Conservation (phyloP, 1,139 yeast genomes). For the Saccharomyces hybrid region DNA sequence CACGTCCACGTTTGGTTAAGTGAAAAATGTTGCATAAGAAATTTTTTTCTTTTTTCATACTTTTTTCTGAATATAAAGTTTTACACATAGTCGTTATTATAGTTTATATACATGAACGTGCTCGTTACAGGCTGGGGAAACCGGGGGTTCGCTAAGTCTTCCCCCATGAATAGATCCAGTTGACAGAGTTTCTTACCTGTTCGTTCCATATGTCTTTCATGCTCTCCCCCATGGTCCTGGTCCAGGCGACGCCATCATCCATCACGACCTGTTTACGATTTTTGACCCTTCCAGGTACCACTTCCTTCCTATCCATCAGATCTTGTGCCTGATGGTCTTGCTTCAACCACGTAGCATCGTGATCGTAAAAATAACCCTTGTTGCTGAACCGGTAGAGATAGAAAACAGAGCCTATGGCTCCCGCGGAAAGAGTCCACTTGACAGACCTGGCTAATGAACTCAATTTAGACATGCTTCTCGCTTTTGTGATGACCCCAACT, state of each 20-base stretch:
- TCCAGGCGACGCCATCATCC: slow-evolving; percentile 8
- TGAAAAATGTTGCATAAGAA: neutral
- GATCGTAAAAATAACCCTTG: slow-evolving; percentile 22
- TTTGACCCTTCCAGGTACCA: neutral
- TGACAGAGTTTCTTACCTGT: slow-evolving; percentile 22
- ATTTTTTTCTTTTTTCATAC: neutral
- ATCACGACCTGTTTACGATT: slow-evolving; percentile 6
- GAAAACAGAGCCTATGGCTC: slow-evolving; percentile 16
- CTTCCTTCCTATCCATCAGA: slow-evolving; percentile 18
- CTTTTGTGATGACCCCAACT: neutral
- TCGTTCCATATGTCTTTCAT: slow-evolving; percentile 30
- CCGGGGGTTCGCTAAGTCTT: slow-evolving; percentile 1
- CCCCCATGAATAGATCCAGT: slow-evolving; percentile 28
- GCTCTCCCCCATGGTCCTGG: slow-evolving; percentile 21
- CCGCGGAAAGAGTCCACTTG: neutral
- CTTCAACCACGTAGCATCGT: slow-evolving; percentile 3
- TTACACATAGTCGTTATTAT: neutral
- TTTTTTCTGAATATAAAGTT: neutral
- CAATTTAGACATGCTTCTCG: neutral
- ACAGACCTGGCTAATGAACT: neutral
- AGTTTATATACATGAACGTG: neutral
- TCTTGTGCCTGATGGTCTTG: slow-evolving; percentile 16
- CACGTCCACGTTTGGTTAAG: neutral
- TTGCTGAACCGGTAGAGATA: slow-evolving; percentile 24
- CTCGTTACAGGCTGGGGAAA: neutral